Base-by-base conservation (phyloP, 1,284 basidiomycete species). In the Rhodotorula sp. region DNA sequence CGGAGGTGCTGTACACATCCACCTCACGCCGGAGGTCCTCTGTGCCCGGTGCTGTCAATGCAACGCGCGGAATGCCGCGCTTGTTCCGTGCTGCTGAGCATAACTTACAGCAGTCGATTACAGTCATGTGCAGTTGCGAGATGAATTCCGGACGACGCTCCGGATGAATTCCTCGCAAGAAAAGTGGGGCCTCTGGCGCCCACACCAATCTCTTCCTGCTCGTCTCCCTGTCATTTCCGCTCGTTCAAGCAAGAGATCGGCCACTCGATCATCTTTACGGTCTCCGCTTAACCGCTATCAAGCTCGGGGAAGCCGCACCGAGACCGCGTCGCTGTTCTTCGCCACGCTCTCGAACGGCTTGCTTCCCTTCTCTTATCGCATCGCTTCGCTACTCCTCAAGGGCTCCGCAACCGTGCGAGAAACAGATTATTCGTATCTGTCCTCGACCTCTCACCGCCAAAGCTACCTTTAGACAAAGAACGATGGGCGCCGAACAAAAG, bases 211-310 rank as follows among this genome's bases (percentile, higher is more conserved):
- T 43, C 38, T 43, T 43, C 38, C 38, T 43, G 10, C 38, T 43
- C 38, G 14, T 43, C 38, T 43, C 38, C 38, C 38, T 43, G 38
- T 43, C 38, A 43, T 43, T 52, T 52, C 50, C 50, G 50, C 50
- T 52, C 50, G n/a, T 43, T 8, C 38, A 43, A 43, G 38, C 38
- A 43, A 43, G 12, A 43, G 38, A 43, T 10, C 38, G 38, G 38
- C 38, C 38, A 14, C 38, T 14, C 38, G 38, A 43, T 43, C 38
- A 43, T 43, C 38, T 10, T n/a, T 52, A n/a, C 50, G 21, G 50
- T 52, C 50, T n/a, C 50, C 50, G 50, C 50, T 52, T 21, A 52
- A 52, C 19, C 50, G 50, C 50, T 52, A 52, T 52, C 50, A 52
- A 23, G 50, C 21, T 21, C 6, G 23, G 50, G 50, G 50, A 52